phyloP scores from a whole-genome alignment of 805 yeast genomes.

The Wickerhamiella spandovensis region DNA sequence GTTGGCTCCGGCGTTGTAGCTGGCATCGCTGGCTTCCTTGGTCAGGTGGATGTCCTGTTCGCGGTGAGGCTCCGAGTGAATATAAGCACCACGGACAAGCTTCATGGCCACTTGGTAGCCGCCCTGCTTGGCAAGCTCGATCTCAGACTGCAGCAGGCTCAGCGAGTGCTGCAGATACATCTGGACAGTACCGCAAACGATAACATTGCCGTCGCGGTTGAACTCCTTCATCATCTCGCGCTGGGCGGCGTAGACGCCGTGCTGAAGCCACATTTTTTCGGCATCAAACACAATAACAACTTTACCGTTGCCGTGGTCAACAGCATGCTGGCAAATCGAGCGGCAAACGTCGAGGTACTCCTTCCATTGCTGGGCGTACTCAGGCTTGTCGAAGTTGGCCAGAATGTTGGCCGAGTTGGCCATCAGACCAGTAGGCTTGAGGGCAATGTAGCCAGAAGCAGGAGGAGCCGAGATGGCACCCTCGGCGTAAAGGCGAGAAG shows the following conservation, averaged over 20 bases:
- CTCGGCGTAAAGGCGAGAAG: conserved; percentile 12
- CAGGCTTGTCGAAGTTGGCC: conserved; percentile 43
- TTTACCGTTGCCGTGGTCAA: conserved; percentile 26
- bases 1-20: conserved; percentile 59
- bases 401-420: conserved; percentile 63
- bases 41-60: conserved; percentile 52
- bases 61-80: conserved; percentile 76
- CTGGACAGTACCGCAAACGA: conserved; percentile 85
- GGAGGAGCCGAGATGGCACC: conserved; percentile 43
- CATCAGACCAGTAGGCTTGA: conserved; percentile 86
- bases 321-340: conserved; percentile 41
- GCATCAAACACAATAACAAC: conserved; percentile 77
- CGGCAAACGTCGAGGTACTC: conserved; percentile 54
- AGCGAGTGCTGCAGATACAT: conserved; percentile 72
- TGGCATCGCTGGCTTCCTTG: conserved; percentile 66
- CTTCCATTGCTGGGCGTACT: conserved; percentile 37
- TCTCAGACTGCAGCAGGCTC: conserved; percentile 47
- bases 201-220: conserved; percentile 45
- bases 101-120: conserved; percentile 73
- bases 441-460: conserved; percentile 84
- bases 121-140: conserved; percentile 41
- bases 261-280: conserved; percentile 76
- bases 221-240: conserved; percentile 62
- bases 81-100: conserved; percentile 90
- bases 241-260: conserved; percentile 84